Base-by-base conservation (phyloP, 768 basidiomycete species). In the Hygrophoropsis aurantiaca region DNA sequence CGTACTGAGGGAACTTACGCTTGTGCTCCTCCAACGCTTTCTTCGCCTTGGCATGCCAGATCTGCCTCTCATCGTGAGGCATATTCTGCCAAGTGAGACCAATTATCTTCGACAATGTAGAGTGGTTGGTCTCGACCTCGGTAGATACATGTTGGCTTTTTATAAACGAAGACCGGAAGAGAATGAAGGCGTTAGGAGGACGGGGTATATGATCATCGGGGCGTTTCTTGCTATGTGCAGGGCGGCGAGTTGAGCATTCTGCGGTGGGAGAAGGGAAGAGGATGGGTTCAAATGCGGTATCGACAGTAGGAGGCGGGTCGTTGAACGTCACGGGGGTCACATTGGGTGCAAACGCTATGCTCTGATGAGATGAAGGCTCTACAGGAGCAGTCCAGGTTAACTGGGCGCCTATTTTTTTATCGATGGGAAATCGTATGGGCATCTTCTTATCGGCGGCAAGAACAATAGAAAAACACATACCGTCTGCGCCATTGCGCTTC, bases 181-280 rank as follows among this genome's bases (percentile, higher is more conserved):
- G 78, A 60, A 90, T 91, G 70, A 91, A 91, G 20, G 88, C 89
- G 58, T 91, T 90, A 2, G 88, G 86, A 2, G 88, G 88, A 35
- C 88, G 85, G 15, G 88, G 88, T 52, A 91, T 87, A 61, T 90
- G 85, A 53, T 85, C 79, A 21, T 81, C 79, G 11, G 80, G 78
- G 60, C 84, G 85, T 68, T 86, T 85, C 73, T 81, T 85, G 39
- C 76, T 71, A 56, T 87, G 86, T 0, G 76, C 74, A 5, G 72
- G 63, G 33, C 74, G 75, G 30, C 75, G 74, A 27, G 74, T 54
- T 18, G 64, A 51, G 34, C 30, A 42, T 8, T 61, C 66, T 27
- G 67, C 50, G n/a, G 66, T 48, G 36, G 70, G 49, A 19, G 78
- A 74, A 16, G 84, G 82, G 70, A 87, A 87, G 57, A 86, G 74